Evolutionary conservation across 2,329 filamentous ascomycete genomes (phyloP).

Genomic region (Fusarium multiceps): DNA sequence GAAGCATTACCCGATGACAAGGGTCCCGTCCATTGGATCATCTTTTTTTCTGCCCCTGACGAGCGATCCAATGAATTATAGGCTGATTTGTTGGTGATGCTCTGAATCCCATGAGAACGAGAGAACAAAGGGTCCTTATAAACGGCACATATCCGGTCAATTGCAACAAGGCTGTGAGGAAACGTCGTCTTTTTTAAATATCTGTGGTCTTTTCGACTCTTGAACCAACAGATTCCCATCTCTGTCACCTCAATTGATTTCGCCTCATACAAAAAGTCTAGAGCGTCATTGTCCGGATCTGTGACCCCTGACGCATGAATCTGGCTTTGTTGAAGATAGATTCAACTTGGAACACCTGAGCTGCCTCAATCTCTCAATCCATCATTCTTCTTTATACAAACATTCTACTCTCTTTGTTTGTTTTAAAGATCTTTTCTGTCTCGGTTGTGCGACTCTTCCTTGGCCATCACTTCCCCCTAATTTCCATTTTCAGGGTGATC

Average conservation of each 20-base stretch:
- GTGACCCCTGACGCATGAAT: conserved; percentile 25
- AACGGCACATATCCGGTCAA: conserved; percentile 37
- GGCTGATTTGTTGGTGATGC: conserved; percentile 28
- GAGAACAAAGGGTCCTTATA: conserved; percentile 20
- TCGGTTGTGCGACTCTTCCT: conserved; percentile 1
- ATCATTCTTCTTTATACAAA: not conserved
- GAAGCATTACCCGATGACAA: conserved; percentile 3
- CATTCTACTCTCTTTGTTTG: not conserved
- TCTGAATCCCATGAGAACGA: conserved; percentile 15
- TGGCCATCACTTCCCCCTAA: conserved; percentile 11
- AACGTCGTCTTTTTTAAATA: conserved; percentile 7
- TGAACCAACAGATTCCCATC: conserved; percentile 3
- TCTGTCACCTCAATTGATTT: conserved; percentile 3
- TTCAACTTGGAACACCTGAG: not conserved
- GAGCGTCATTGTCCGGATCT: conserved; percentile 39
- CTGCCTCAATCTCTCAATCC: not conserved
- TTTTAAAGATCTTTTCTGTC: not conserved
- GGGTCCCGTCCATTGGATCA: conserved; percentile 13
- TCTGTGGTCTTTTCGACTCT: conserved; percentile 7
- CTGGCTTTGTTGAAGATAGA: not conserved
- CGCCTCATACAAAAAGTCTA: conserved; percentile 16
- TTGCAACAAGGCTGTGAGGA: conserved; percentile 14
- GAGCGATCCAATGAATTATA: conserved; percentile 26
- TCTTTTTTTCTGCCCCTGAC: conserved; percentile 19
- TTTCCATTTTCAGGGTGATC: conserved; percentile 21